Evolutionary conservation across 257 asterid species (phyloP).

Genomic region (Plantago elongata): DNA sequence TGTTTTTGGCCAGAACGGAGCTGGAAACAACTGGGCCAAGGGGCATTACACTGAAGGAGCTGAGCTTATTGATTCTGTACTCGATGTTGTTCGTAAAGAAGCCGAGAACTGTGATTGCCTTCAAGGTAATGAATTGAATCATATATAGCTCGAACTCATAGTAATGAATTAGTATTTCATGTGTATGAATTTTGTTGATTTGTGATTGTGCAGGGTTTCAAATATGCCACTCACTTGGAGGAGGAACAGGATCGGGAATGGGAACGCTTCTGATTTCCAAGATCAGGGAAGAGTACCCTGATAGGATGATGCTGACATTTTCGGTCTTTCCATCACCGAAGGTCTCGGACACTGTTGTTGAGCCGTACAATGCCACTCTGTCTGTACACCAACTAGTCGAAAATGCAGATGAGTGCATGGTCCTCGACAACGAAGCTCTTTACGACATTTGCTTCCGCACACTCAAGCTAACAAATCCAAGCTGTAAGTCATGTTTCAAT

Average conservation of each 20-base stretch:
- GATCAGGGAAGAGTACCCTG: conserved; percentile 77
- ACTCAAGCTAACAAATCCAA: conserved; percentile 74
- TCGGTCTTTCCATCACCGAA: conserved; percentile 74
- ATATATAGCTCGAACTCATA: background rate
- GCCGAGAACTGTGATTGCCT: conserved; percentile 70
- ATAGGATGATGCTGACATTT: conserved; percentile 71
- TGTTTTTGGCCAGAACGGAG: conserved; percentile 65
- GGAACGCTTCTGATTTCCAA: conserved; percentile 62
- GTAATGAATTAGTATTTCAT: too few species aligned
- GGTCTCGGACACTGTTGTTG: conserved; percentile 76
- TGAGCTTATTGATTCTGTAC: conserved; percentile 62
- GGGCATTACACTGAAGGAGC: conserved; percentile 81
- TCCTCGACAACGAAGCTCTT: conserved; percentile 67
- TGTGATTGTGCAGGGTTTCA: conserved; percentile 46
- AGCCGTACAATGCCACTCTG: conserved; percentile 75
- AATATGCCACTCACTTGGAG: conserved; percentile 69
- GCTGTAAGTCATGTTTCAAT: conserved; percentile 43
- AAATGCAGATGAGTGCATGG: conserved; percentile 82
- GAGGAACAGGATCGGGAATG: conserved; percentile 78
- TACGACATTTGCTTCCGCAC: conserved; percentile 78
- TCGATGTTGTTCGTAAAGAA: conserved; percentile 71
- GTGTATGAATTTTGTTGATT: too few species aligned
- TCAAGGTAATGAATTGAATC: conserved; percentile 39
- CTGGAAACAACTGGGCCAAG: conserved; percentile 74
- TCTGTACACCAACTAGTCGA: conserved; percentile 71